Percentiles rank a stretch among this genome's conserved stretches.
Evolutionary conservation across 768 basidiomycete species (phyloP).

Genomic region (Rhizopogon vulgaris): DNA sequence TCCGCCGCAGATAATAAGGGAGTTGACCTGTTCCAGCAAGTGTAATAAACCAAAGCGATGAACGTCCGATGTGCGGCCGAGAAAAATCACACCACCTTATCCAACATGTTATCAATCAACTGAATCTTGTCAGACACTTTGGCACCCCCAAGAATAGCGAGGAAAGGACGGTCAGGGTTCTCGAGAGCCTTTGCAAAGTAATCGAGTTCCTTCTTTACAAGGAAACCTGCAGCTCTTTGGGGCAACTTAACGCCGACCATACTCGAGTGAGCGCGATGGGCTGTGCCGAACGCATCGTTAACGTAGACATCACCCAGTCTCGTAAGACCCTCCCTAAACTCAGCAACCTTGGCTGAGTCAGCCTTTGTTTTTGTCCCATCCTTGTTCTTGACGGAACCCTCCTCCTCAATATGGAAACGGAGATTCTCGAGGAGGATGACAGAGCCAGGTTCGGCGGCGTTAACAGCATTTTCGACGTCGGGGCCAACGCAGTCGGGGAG

Average conservation of each 20-base stretch:
- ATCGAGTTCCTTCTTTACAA: conserved; percentile 98
- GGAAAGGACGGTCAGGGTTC: conserved; percentile 89
- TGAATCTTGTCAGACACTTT: conserved; percentile 99
- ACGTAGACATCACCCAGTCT: conserved; percentile 93
- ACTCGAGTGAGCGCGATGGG: conserved; percentile 95
- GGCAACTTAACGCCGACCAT: conserved; percentile 96
- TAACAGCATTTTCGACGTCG: conserved; percentile 75
- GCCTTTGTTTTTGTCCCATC: conserved; percentile 96
- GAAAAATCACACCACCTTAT: conserved; percentile 50
- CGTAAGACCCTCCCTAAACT: conserved; percentile 86
- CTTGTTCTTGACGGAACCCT: conserved; percentile 89
- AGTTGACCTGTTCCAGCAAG: conserved; percentile 62
- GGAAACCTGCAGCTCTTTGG: conserved; percentile 90
- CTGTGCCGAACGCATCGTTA: conserved; percentile 98
- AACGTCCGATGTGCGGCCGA: not conserved
- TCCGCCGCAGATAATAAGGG: conserved; percentile 93
- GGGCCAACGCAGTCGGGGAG: conserved; percentile 80
- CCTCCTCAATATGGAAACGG: conserved; percentile 97
- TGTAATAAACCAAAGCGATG: not conserved
- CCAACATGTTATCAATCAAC: conserved; percentile 97
- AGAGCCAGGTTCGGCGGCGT: conserved; percentile 50
- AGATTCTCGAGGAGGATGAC: conserved; percentile 94
- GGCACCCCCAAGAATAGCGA: conserved; percentile 96
- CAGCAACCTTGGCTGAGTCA: conserved; percentile 67
- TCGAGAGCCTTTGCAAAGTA: conserved; percentile 98